Evolutionary conservation across 768 basidiomycete species (phyloP).

Genomic region (Mycena crocata): DNA sequence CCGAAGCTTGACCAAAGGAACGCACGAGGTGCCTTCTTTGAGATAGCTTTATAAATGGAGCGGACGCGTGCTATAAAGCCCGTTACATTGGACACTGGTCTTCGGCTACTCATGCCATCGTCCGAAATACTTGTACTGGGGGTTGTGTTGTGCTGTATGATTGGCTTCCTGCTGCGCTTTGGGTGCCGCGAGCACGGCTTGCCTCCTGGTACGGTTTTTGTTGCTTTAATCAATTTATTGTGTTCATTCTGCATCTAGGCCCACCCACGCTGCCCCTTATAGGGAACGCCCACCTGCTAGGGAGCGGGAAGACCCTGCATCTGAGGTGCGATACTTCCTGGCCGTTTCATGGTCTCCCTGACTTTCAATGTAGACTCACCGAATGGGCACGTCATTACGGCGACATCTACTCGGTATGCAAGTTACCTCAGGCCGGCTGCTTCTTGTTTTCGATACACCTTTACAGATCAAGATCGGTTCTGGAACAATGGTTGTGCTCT

Average conservation of each 20-base stretch:
- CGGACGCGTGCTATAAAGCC: too few species aligned
- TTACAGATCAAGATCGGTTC: background rate
- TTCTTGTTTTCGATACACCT: background rate
- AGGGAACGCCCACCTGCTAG: constrained; percentile 1
- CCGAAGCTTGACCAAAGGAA: too few species aligned
- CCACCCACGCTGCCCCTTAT: constrained; percentile 1
- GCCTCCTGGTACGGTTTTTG: background rate
- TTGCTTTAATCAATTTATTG: background rate
- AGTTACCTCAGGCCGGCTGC: too few species aligned
- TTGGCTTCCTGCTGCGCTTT: background rate
- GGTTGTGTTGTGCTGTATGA: background rate
- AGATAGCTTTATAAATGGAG: too few species aligned
- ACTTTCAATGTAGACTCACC: background rate
- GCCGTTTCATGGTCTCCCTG: background rate
- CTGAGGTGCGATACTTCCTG: background rate
- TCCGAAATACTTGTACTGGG: background rate
- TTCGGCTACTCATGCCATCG: background rate
- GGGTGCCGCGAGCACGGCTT: constrained; percentile 1
- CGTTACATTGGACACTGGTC: too few species aligned
- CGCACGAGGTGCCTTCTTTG: too few species aligned
- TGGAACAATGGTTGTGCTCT: constrained; percentile 7
- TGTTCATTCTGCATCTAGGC: background rate
- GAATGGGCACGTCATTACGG: constrained; percentile 8
- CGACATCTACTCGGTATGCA: constrained; percentile 7
- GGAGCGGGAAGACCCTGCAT: background rate